A percentile compares a stretch with the other conserved stretches of the same genome.
phyloP scores from a whole-genome alignment of 225 moss, liverwort and hornwort genomes.

The Climacium dendroides region DNA sequence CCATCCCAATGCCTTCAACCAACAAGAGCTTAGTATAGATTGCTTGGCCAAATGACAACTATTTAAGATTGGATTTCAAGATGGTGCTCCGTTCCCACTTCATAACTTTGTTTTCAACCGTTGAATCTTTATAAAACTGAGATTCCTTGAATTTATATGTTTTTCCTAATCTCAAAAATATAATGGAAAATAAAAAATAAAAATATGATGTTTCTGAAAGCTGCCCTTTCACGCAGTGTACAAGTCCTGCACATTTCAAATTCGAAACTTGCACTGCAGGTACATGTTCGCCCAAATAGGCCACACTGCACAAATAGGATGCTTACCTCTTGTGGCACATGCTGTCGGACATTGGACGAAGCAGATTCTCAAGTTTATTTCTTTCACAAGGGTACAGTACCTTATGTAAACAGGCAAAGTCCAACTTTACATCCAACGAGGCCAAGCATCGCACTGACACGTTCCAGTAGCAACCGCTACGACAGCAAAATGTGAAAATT shows the following conservation, averaged over 20 bases:
- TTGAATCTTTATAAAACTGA: not conserved
- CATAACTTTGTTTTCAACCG: not conserved
- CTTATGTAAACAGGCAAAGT: not conserved
- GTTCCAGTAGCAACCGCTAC: not conserved
- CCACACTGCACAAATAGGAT: not conserved
- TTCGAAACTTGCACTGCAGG: not conserved
- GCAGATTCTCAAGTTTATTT: not conserved
- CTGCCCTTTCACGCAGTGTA: rapidly evolving
- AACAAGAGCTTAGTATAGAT: not conserved
- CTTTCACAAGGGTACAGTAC: not conserved
- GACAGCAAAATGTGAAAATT: not conserved
- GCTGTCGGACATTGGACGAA: not conserved
- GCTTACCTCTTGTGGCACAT: not conserved
- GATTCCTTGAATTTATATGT: no score
- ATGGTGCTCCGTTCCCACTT: not conserved
- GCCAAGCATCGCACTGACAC: not conserved
- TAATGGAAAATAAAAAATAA: no score
- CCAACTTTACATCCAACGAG: not conserved
- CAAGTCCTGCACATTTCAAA: not conserved
- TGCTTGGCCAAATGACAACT: not conserved
- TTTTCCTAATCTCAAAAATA: not conserved
- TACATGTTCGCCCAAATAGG: not conserved
- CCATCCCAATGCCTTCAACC: not conserved
- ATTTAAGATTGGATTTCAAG: not conserved
- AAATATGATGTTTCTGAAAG: no score